phyloP scores from a whole-genome alignment of 805 yeast species.

The Saturnispora halmiae region DNA sequence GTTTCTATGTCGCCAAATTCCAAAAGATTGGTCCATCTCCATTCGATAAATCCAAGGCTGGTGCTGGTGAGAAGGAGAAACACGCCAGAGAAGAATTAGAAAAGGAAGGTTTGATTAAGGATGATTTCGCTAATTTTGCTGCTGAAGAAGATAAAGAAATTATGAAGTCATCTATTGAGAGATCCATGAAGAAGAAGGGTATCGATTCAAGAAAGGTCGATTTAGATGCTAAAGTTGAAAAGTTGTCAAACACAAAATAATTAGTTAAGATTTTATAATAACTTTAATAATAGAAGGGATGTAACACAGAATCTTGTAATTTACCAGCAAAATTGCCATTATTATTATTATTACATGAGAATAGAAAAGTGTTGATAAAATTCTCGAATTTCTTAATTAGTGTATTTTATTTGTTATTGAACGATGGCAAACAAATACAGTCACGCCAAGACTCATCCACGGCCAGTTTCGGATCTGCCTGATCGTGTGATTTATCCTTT shows the following conservation, averaged over 20 bases:
- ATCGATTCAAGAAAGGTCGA: conserved; percentile 47
- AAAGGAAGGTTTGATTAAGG: conserved; percentile 74
- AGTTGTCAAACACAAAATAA: conserved; percentile 8
- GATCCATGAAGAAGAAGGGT: conserved; percentile 60
- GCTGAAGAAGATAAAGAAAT: conserved; percentile 65
- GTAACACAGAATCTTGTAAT: no score
- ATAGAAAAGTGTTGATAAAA: background rate
- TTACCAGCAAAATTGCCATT: no score
- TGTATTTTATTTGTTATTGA: no score
- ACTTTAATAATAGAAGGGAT: background rate
- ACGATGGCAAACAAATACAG: conserved; percentile 8
- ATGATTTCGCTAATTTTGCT: conserved; percentile 78
- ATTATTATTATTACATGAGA: no score
- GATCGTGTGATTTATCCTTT: conserved; percentile 1
- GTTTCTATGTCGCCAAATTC: conserved; percentile 95
- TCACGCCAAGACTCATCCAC: conserved; percentile 9
- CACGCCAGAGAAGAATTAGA: conserved; percentile 70
- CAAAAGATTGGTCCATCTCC: conserved; percentile 83
- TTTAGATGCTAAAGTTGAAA: conserved; percentile 23
- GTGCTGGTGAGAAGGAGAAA: conserved; percentile 78
- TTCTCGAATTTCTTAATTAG: background rate
- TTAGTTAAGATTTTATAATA: background rate
- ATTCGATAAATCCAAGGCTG: conserved; percentile 76
- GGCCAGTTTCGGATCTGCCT: conserved; percentile 5
- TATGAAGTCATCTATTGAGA: conserved; percentile 59